A percentile compares a stretch with the other conserved stretches of the same genome.
phyloP scores from a whole-genome alignment of 768 basidiomycete species.

The Mycena galopus region DNA sequence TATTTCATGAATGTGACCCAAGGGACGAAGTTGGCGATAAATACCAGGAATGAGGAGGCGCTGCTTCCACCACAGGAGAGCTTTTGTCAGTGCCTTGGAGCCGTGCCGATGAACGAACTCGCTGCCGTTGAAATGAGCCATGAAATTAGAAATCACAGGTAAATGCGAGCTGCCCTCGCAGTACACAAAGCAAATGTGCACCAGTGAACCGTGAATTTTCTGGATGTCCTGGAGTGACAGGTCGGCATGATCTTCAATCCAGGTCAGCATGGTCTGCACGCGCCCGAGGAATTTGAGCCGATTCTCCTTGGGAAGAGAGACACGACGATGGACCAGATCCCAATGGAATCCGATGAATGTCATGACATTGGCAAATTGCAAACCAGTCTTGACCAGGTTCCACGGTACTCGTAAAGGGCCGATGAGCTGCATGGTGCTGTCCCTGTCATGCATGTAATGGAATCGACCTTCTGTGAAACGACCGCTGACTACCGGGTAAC shows the following conservation, averaged over 20 bases:
- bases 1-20: background rate
- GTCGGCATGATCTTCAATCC: background rate
- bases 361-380: conserved; percentile 34
- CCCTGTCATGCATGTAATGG: conserved; percentile 32
- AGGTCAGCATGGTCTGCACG: background rate
- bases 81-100: background rate
- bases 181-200: conserved; percentile 23
- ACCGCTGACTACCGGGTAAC: background rate
- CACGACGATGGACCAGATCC: conserved; percentile 41
- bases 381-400: conserved; percentile 40
- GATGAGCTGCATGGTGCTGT: conserved; percentile 27
- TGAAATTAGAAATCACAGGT: conserved; percentile 18
- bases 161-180: conserved; percentile 13
- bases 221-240: conserved; percentile 23
- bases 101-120: background rate
- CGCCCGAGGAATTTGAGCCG: conserved; percentile 40
- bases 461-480: background rate
- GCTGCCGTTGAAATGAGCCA: background rate
- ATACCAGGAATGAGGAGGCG: background rate
- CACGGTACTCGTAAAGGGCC: conserved; percentile 38
- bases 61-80: conserved; percentile 1
- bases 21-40: conserved; percentile 8
- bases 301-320: conserved; percentile 45
- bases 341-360: conserved; percentile 48
- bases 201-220: conserved; percentile 22